A percentile compares a stretch with the other conserved stretches of the same genome.
These are phyloP conservation scores for Colletotrichum orchidophilum DNA, from an alignment of 2,329 filamentous ascomycete genomes.

Conservation along the genomic window DNA sequence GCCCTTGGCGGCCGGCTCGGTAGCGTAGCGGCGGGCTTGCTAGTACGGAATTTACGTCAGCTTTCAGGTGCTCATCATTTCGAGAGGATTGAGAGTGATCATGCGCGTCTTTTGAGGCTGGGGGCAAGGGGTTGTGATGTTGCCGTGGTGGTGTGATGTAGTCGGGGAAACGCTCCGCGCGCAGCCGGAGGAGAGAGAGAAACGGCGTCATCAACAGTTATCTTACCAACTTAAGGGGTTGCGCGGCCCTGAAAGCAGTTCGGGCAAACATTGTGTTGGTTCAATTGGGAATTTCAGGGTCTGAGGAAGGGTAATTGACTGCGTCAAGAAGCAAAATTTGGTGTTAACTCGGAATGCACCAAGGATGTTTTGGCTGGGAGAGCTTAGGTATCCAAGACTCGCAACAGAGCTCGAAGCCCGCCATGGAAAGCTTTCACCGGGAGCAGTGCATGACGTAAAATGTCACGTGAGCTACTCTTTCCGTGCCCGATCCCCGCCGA, in stretches of 20 bases:
- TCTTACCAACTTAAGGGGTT: conserved; percentile 73
- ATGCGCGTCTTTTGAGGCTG: background rate
- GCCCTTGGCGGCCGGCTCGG: conserved; percentile 62
- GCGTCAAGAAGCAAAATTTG: conserved; percentile 16
- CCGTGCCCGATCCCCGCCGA: conserved; percentile 9
- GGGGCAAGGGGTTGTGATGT: background rate
- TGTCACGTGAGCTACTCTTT: conserved; percentile 25
- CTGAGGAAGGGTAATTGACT: conserved; percentile 21
- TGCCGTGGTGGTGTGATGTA: background rate
- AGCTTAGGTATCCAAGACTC: conserved; percentile 25
- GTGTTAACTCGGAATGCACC: background rate
- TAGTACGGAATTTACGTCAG: conserved; percentile 44
- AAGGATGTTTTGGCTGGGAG: background rate
- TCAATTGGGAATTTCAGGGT: conserved; percentile 40
- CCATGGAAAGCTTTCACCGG: conserved; percentile 1
- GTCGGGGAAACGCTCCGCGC: background rate
- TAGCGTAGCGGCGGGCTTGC: conserved; percentile 73
- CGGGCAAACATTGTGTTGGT: conserved; percentile 69
- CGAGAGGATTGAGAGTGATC: background rate
- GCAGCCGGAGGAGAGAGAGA: background rate
- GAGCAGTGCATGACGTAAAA: conserved; percentile 29
- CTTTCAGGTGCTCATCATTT: background rate
- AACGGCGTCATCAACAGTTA: conserved; percentile 8
- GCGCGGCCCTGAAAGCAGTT: conserved; percentile 69
- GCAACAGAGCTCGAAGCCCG: conserved; percentile 8